phyloP scores from a whole-genome alignment of 2,329 filamentous ascomycete species.

The Arthrobotrys megalospora region DNA sequence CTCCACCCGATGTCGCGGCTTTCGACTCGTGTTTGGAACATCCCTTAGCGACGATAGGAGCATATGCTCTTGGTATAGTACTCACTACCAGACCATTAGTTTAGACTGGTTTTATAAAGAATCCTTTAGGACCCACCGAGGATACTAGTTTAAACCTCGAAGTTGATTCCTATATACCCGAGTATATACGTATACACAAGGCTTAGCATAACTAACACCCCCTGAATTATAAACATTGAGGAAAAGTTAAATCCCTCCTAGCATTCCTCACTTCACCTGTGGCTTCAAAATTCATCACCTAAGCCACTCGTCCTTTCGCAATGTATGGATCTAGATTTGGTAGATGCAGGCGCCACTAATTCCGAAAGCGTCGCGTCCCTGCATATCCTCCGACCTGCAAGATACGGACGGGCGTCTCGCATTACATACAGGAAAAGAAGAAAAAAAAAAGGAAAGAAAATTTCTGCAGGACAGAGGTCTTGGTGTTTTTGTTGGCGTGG shows the following conservation, averaged over 20 bases:
- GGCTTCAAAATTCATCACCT: not conserved
- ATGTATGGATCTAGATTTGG: conserved; percentile 18
- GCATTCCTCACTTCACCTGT: not conserved
- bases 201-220: not conserved
- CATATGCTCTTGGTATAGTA: not conserved
- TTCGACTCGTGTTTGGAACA: not conserved
- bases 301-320: conserved; percentile 1
- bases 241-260: not conserved
- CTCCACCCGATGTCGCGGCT: not conserved
- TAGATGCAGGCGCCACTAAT: conserved; percentile 27
- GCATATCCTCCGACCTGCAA: conserved; percentile 29
- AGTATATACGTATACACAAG: not conserved
- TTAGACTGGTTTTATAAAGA: not conserved
- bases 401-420: conserved; percentile 31
- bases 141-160: not conserved
- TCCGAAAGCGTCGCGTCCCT: conserved; percentile 24
- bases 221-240: not conserved
- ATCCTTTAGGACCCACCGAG: not conserved
- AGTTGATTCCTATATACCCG: not conserved
- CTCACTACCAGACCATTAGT: not conserved
- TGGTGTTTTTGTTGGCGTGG: conserved; percentile 20
- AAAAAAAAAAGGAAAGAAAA: conserved; percentile 2
- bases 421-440: conserved; percentile 5
- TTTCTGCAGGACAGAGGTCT: not conserved
- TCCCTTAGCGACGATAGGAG: not conserved